Evolutionary conservation across 805 yeast species (phyloP).

Genomic region (Clavispora fructus): DNA sequence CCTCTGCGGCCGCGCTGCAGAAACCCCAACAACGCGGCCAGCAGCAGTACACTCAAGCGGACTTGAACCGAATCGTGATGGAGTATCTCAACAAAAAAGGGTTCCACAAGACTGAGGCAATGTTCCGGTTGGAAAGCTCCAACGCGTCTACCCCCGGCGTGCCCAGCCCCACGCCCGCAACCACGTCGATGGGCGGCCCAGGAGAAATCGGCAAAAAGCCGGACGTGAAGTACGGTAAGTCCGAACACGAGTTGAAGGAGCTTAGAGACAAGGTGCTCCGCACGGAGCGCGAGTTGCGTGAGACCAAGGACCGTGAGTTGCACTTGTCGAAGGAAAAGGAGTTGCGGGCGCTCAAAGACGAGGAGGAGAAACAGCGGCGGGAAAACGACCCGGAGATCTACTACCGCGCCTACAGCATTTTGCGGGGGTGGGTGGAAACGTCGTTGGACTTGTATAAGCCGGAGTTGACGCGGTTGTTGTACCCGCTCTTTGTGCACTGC

Average conservation of each 20-base stretch:
- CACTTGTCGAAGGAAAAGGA: constrained; percentile 36
- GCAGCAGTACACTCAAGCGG: constrained; percentile 70
- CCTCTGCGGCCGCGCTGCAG: constrained; percentile 3
- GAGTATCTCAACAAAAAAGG: constrained; percentile 94
- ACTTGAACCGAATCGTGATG: constrained; percentile 83
- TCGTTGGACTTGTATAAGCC: constrained; percentile 89
- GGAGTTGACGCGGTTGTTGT: constrained; percentile 75
- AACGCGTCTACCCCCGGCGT: constrained; percentile 51
- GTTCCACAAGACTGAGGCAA: constrained; percentile 88
- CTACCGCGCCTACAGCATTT: constrained; percentile 71
- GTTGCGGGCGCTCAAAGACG: constrained; percentile 31
- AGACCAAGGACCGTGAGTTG: constrained; percentile 33
- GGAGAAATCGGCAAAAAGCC: constrained; percentile 26
- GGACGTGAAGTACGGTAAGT: constrained; percentile 17
- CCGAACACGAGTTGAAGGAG: constrained; percentile 32
- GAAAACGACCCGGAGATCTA: constrained; percentile 66
- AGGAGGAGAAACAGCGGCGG: constrained; percentile 40
- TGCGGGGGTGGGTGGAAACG: constrained; percentile 84
- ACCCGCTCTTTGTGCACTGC: constrained; percentile 90
- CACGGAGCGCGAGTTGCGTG: constrained; percentile 35
- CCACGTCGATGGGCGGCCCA: constrained; percentile 29
- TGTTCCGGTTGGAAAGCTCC: constrained; percentile 81
- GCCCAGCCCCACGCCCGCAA: constrained; percentile 46
- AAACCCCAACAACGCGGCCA: constrained; percentile 12
- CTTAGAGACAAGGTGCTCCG: constrained; percentile 28